These are phyloP conservation scores for Limnanthes douglasii DNA, from an alignment of 345 rosid species.

Conservation along the genomic window DNA sequence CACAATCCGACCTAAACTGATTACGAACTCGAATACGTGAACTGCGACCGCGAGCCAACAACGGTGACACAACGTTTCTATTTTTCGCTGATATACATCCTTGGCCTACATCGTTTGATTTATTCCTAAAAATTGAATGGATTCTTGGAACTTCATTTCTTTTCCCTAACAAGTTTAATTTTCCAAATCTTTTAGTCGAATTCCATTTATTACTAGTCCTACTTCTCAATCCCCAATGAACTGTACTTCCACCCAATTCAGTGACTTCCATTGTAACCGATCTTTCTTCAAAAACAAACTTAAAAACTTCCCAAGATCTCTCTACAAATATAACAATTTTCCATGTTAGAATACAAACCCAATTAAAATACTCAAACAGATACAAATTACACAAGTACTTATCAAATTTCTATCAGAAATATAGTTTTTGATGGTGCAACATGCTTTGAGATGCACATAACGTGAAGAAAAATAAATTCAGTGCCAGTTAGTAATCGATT, in stretches of 20 bases:
- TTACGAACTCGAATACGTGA: slow-evolving; percentile 11
- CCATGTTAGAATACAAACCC: slow-evolving; percentile 2
- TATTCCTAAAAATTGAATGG: slow-evolving; percentile 6
- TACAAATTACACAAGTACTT: no score
- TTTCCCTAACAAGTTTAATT: slow-evolving; percentile 8
- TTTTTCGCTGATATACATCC: slow-evolving; percentile 9
- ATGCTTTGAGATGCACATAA: no score
- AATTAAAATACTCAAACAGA: no score
- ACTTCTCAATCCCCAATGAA: slow-evolving; percentile 18
- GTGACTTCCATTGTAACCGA: slow-evolving; percentile 20
- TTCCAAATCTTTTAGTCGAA: slow-evolving; percentile 4
- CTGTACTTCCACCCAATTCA: slow-evolving; percentile 18
- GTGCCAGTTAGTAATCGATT: no score
- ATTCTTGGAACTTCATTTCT: slow-evolving; percentile 7
- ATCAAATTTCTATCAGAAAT: no score
- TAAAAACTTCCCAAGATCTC: background rate
- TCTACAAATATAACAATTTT: background rate
- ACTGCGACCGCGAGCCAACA: slow-evolving; percentile 19
- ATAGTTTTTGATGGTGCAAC: no score
- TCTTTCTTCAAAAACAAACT: background rate
- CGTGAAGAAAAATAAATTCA: no score
- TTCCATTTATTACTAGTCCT: slow-evolving; percentile 13
- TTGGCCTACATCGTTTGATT: slow-evolving; percentile 8
- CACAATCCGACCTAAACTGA: slow-evolving; percentile 30
- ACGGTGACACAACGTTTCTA: slow-evolving; percentile 13